Conservation (phyloP, 176 grass and related monocot species). For the Urochloa ruziziensis region DNA sequence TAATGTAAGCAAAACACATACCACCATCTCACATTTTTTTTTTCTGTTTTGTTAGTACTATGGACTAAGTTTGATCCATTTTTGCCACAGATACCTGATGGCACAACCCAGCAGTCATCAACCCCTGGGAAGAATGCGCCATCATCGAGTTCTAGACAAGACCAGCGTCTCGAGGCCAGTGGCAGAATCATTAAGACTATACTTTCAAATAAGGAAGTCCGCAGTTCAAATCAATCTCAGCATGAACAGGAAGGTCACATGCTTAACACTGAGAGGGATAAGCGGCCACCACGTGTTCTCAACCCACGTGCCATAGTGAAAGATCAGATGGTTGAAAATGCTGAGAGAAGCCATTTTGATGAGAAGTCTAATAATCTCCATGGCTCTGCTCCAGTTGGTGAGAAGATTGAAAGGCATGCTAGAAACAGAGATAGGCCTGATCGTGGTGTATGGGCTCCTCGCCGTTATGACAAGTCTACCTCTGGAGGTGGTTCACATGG, state of each 20-base stretch:
- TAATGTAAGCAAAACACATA: slow-evolving; percentile 55
- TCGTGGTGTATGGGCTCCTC: slow-evolving; percentile 85
- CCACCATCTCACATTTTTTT: neutral
- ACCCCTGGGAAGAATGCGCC: slow-evolving; percentile 37
- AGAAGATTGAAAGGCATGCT: slow-evolving; percentile 69
- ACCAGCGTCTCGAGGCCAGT: slow-evolving; percentile 48
- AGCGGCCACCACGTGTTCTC: slow-evolving; percentile 50
- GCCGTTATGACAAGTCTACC: slow-evolving; percentile 62
- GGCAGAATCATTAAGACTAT: slow-evolving; percentile 75
- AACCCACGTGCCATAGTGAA: slow-evolving; percentile 44
- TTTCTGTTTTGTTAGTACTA: slow-evolving; percentile 26
- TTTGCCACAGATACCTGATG: slow-evolving; percentile 51
- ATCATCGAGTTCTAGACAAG: slow-evolving; percentile 56
- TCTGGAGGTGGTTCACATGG: slow-evolving; percentile 32
- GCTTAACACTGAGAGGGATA: slow-evolving; percentile 60
- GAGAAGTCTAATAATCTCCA: slow-evolving; percentile 55
- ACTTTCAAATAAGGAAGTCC: slow-evolving; percentile 72
- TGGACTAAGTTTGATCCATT: neutral
- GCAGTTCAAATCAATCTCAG: slow-evolving; percentile 36
- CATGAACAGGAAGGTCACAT: slow-evolving; percentile 51
- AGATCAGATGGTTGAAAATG: slow-evolving; percentile 58
- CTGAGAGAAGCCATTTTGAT: slow-evolving; percentile 68
- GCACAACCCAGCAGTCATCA: slow-evolving; percentile 38
- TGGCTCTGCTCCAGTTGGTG: slow-evolving; percentile 41
- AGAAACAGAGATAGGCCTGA: slow-evolving; percentile 92